A percentile compares a stretch with the other conserved stretches of the same genome.
Conservation (phyloP, 208 protist species). For the Acanthamoeba castellanii region DNA sequence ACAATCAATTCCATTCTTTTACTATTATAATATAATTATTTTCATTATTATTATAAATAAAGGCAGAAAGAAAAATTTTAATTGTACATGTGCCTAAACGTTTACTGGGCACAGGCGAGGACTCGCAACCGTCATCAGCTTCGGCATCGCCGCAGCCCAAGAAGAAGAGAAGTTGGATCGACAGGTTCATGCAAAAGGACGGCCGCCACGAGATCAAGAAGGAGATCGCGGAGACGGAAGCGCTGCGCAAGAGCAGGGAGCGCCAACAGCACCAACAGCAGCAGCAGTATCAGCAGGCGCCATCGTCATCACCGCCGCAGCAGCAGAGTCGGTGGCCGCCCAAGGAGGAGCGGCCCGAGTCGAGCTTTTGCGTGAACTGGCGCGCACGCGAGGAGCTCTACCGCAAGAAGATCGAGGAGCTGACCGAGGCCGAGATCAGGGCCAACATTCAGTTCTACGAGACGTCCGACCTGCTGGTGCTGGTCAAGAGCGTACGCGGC, state of each 20-base stretch:
- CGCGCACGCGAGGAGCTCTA: slow-evolving; percentile 57
- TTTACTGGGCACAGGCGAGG: background rate
- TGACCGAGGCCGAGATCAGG: slow-evolving; percentile 58
- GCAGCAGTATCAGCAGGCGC: slow-evolving; percentile 13
- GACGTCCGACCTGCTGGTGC: slow-evolving; percentile 50
- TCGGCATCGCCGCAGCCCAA: background rate
- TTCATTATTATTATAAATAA: background rate
- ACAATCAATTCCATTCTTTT: background rate
- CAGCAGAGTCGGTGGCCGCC: background rate
- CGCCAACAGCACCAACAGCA: background rate
- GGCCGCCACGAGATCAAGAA: slow-evolving; percentile 50
- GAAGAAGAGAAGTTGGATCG: slow-evolving; percentile 73
- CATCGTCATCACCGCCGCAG: background rate
- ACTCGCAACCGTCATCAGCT: background rate
- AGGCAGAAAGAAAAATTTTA: no score
- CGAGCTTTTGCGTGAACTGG: slow-evolving; percentile 12
- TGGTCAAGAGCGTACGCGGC: slow-evolving; percentile 47
- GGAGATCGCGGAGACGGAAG: slow-evolving; percentile 34
- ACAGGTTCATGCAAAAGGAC: slow-evolving; percentile 70
- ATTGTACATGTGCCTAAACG: background rate
- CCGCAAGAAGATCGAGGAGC: slow-evolving; percentile 56
- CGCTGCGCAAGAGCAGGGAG: slow-evolving; percentile 35
- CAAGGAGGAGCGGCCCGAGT: background rate
- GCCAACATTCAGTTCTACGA: slow-evolving; percentile 71
- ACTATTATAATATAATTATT: background rate